These are phyloP conservation scores for Brassica balearica DNA, from an alignment of 441 rosid genomes.

Conservation along the genomic window DNA sequence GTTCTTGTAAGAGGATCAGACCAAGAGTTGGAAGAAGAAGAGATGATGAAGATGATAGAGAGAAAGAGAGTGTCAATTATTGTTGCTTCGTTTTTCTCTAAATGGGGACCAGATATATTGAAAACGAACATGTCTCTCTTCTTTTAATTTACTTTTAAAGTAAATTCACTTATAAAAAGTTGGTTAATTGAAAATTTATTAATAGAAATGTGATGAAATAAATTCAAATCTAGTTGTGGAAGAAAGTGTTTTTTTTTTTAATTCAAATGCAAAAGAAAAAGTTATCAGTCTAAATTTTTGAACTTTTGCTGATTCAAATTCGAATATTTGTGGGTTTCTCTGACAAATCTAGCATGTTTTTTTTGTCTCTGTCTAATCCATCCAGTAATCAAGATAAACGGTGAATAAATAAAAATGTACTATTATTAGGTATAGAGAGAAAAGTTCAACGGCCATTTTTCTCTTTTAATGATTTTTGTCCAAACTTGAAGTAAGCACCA, in stretches of 20 bases:
- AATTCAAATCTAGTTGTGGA: neutral
- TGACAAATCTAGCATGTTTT: constrained; percentile 10
- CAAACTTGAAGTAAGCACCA: constrained; percentile 33
- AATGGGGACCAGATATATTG: constrained; percentile 38
- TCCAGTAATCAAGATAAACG: neutral
- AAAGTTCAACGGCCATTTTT: neutral
- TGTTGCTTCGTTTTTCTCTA: constrained; percentile 41
- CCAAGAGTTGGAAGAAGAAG: constrained; percentile 19
- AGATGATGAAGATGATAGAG: constrained; percentile 29
- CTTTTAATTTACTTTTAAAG: neutral
- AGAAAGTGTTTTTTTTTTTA: neutral
- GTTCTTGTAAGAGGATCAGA: constrained; percentile 29
- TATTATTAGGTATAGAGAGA: neutral
- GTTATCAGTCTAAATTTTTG: neutral
- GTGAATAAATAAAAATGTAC: neutral
- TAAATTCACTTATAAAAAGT: neutral
- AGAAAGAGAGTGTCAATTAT: constrained; percentile 41
- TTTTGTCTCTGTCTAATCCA: constrained; percentile 26
- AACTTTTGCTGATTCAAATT: constrained; percentile 8
- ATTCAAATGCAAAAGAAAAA: neutral
- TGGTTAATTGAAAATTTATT: neutral
- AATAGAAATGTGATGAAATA: neutral
- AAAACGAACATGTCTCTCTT: constrained; percentile 37
- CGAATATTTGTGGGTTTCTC: neutral
- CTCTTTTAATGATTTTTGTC: constrained; percentile 26